phyloP scores from a whole-genome alignment of 2,329 filamentous ascomycete species.

The Pseudocercospora eumusae region DNA sequence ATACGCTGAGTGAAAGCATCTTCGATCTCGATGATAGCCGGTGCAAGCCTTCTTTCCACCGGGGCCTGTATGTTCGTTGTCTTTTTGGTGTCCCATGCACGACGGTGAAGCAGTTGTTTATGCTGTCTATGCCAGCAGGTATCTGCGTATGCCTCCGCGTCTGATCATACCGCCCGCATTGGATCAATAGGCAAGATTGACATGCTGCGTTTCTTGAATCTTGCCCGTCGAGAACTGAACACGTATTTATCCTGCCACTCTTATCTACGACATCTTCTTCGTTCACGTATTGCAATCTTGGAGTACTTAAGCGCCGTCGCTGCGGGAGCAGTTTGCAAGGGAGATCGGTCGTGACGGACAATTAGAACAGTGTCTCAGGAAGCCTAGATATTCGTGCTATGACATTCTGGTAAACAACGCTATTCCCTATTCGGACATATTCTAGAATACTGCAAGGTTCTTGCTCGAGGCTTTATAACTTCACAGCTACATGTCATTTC shows the following conservation, averaged over 20 bases:
- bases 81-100: neutral
- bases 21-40: neutral
- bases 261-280: neutral
- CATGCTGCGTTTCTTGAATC: too few species aligned
- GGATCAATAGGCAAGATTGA: too few species aligned
- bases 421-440: neutral
- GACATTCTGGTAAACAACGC: neutral
- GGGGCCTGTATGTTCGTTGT: neutral
- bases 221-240: too few species aligned
- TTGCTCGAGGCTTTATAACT: neutral
- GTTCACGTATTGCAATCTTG: neutral
- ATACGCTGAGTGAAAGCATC: neutral
- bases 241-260: too few species aligned
- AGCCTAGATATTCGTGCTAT: neutral
- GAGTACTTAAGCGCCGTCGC: neutral
- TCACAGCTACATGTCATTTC: too few species aligned
- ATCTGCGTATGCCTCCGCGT: too few species aligned
- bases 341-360: neutral
- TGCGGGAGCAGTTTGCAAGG: neutral
- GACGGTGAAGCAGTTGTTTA: too few species aligned
- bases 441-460: neutral
- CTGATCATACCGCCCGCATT: too few species aligned
- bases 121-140: neutral
- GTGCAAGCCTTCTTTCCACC: neutral
- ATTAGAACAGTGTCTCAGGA: neutral